A percentile compares a stretch with the other conserved stretches of the same genome.
phyloP scores from a whole-genome alignment of 805 yeast genomes.

The Candida schatavii region DNA sequence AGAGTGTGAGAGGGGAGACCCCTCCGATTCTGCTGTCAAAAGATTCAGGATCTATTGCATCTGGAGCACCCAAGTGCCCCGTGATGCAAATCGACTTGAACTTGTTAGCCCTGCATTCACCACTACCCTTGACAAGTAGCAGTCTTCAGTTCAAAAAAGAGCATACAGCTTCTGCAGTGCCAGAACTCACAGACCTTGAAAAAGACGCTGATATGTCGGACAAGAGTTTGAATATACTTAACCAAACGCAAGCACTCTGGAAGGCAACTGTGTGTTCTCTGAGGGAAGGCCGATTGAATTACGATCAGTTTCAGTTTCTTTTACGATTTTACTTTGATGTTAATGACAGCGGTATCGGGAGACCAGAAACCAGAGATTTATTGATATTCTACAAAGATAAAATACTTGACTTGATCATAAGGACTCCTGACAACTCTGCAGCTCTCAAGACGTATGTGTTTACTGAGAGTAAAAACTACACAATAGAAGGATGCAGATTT shows the following conservation, averaged over 20 bases:
- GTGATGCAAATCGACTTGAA: constrained; percentile 40
- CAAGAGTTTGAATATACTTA: constrained; percentile 9
- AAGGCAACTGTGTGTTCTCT: constrained; percentile 11
- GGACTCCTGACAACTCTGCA: constrained; percentile 12
- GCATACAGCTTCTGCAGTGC: neutral
- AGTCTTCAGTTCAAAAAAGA: neutral
- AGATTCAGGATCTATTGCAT: neutral
- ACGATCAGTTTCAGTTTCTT: constrained; percentile 25
- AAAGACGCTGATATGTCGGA: neutral
- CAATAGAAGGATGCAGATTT: constrained; percentile 15
- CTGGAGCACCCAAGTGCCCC: constrained; percentile 24
- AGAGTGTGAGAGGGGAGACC: no score
- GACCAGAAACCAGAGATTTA: constrained; percentile 21
- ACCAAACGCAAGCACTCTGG: constrained; percentile 27
- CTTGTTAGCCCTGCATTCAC: constrained; percentile 27
- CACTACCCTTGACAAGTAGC: neutral
- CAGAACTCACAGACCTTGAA: neutral
- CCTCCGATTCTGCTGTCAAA: no score
- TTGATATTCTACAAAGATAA: constrained; percentile 24
- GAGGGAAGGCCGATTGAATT: constrained; percentile 13
- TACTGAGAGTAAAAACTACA: neutral
- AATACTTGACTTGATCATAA: constrained; percentile 13
- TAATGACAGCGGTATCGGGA: constrained; percentile 7
- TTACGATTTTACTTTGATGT: constrained; percentile 27
- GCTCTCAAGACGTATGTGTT: constrained; percentile 5